These are phyloP conservation scores for Allantophomopsis lycopodina DNA, from an alignment of 2,329 filamentous ascomycete species.

Conservation along the genomic window DNA sequence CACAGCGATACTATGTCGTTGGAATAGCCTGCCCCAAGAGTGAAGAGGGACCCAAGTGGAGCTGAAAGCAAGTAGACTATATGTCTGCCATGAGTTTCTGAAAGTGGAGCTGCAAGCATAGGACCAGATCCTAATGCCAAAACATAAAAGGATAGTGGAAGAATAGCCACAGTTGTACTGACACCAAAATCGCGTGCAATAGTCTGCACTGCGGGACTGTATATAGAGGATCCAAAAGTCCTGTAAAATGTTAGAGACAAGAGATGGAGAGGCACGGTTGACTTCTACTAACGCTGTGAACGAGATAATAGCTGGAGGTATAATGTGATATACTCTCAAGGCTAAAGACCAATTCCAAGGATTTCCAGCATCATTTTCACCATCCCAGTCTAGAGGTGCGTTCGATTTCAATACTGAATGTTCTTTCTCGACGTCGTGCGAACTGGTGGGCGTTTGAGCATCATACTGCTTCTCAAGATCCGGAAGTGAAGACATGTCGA, in stretches of 20 bases:
- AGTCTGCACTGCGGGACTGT: slow-evolving; percentile 30
- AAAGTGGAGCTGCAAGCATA: slow-evolving; percentile 43
- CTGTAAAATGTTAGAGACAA: slow-evolving; percentile 4
- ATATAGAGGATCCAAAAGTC: slow-evolving; percentile 31
- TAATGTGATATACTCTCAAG: slow-evolving; percentile 9
- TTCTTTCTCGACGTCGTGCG: too few relatives aligned
- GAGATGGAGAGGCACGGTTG: not conserved
- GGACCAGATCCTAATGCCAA: slow-evolving; percentile 50
- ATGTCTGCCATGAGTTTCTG: slow-evolving; percentile 41
- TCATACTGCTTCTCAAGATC: too few relatives aligned
- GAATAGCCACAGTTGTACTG: slow-evolving; percentile 22
- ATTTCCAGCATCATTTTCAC: slow-evolving; percentile 12
- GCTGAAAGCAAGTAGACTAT: slow-evolving; percentile 27
- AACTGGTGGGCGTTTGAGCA: too few relatives aligned
- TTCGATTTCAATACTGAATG: too few relatives aligned
- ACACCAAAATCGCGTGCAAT: slow-evolving; percentile 29
- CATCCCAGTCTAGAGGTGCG: slow-evolving; percentile 7
- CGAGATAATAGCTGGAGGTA: slow-evolving; percentile 11
- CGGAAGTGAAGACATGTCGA: too few relatives aligned
- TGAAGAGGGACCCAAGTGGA: slow-evolving; percentile 39
- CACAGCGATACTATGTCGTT: slow-evolving; percentile 30
- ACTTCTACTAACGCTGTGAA: slow-evolving; percentile 11
- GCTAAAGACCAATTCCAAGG: slow-evolving; percentile 11
- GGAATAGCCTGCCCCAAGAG: slow-evolving; percentile 48
- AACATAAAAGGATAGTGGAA: slow-evolving; percentile 44